A percentile compares a stretch with the other conserved stretches of the same genome.
Conservation (phyloP, 2,329 filamentous ascomycete species). For the Ilyonectria robusta region DNA sequence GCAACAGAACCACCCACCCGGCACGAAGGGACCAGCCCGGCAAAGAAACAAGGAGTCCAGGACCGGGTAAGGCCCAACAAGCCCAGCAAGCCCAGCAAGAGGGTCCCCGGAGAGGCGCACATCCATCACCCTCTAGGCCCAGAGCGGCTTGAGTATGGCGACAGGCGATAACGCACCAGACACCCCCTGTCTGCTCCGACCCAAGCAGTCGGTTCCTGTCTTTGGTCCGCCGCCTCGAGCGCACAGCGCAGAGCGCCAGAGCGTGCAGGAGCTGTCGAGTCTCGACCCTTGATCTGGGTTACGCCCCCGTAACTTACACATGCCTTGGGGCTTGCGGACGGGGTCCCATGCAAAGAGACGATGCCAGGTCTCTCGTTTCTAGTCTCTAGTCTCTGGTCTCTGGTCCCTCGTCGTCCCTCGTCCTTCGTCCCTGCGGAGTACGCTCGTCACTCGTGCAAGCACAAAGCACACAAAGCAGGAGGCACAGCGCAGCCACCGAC, state of each 20-base stretch:
- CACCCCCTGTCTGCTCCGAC: constrained; percentile 40
- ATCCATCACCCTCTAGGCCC: constrained; percentile 29
- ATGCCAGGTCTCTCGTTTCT: constrained; percentile 25
- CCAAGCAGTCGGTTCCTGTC: constrained; percentile 46
- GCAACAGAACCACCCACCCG: neutral
- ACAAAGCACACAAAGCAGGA: neutral
- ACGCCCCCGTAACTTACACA: constrained; percentile 39
- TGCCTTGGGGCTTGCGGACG: constrained; percentile 33
- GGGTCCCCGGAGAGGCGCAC: neutral
- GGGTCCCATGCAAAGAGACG: constrained; percentile 22
- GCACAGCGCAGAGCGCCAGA: neutral
- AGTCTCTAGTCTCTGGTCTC: neutral
- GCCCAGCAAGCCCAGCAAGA: neutral
- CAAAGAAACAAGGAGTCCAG: neutral
- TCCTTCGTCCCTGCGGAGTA: too few relatives aligned
- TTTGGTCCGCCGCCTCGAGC: neutral
- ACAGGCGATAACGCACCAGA: constrained; percentile 35
- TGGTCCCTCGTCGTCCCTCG: too few relatives aligned
- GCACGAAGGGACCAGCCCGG: neutral
- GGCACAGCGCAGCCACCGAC: neutral
- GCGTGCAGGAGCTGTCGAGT: constrained; percentile 27
- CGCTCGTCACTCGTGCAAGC: neutral
- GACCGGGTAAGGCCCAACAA: constrained; percentile 7
- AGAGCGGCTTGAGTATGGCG: constrained; percentile 39
- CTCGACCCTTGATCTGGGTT: constrained; percentile 28